Conservation (phyloP, 129 eudicot genomes). For the Silybum marianum region DNA sequence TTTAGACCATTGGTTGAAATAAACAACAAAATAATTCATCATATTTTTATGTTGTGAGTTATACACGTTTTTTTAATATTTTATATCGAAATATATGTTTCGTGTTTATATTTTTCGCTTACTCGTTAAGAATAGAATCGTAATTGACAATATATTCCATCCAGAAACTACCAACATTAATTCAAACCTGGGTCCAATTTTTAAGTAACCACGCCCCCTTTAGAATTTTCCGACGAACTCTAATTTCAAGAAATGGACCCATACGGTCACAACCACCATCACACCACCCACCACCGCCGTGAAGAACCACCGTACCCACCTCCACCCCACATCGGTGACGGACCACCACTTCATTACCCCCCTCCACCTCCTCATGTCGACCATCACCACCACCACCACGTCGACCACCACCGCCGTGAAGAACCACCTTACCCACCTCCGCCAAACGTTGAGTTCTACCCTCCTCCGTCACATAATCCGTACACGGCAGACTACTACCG, state of each 20-base stretch:
- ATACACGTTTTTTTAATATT: neutral
- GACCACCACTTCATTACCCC: slow-evolving; percentile 18
- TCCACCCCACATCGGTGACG: slow-evolving; percentile 8
- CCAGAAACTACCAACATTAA: neutral
- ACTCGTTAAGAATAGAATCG: neutral
- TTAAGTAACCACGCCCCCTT: neutral
- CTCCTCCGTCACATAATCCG: slow-evolving; percentile 6
- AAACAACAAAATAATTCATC: no score
- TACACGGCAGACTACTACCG: slow-evolving; percentile 6
- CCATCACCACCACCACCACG: neutral
- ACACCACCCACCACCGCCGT: slow-evolving; percentile 13
- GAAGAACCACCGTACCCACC: slow-evolving; percentile 16
- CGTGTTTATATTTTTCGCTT: neutral
- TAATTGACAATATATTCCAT: neutral
- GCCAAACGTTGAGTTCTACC: neutral
- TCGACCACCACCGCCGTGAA: neutral
- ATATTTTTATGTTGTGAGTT: neutral
- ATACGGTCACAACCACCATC: slow-evolving; percentile 19
- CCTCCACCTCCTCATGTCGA: slow-evolving; percentile 19
- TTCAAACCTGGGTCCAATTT: neutral
- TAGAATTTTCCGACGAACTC: neutral
- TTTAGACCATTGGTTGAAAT: no score
- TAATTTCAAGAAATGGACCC: slow-evolving; percentile 19
- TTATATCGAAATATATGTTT: neutral
- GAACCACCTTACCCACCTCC: slow-evolving; percentile 19